Base-by-base conservation (phyloP, 257 asterid genomes). In the Capsicum baccatum region DNA sequence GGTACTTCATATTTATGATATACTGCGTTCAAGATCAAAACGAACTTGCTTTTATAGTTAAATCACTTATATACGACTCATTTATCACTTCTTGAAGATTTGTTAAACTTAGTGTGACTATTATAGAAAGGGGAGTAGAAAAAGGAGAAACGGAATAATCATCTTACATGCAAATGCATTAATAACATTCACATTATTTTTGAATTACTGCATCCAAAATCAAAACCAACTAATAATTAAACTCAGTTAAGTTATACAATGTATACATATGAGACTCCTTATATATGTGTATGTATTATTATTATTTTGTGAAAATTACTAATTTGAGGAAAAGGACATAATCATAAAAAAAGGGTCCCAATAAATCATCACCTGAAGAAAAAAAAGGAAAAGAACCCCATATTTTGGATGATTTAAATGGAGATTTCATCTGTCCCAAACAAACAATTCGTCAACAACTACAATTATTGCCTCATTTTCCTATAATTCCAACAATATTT, bases 291-390 rank as follows among this genome's bases (percentile, higher is more conserved):
- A 39, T 55, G 33, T 55, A 55, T 6, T 35, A 35, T 6, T 13
- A 2, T 3, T 6, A 35, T 2, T 35, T 5, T 62, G 4, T 17
- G 42, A 64, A 26, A 14, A n/a, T 83, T 55, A 9, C 89, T 86
- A 87, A 87, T 58, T 35, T 79, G 26, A 58, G 84, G 71, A 54
- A 55, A 64, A 70, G 80, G 89, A 91, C 88, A 88, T 62, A 68
- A 70, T 56, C 86, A 87, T 50, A 86, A 85, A 86, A 8, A 87
- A 64, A 10, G 86, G 91, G 60, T 89, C 91, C 89, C 64, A 85
- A 14, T 78, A 63, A 79, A 86, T 56, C 92, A 79, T 86, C 89
- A 88, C 85, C 85, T 86, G 79, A 81, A 87, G 85, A 71, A 86
- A 86, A 83, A 64, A 58, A 3, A 44, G 48, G 5, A 60, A 81